Base-by-base conservation (phyloP, 306 rosid species). In the Sphenostylis stenocarpa region DNA sequence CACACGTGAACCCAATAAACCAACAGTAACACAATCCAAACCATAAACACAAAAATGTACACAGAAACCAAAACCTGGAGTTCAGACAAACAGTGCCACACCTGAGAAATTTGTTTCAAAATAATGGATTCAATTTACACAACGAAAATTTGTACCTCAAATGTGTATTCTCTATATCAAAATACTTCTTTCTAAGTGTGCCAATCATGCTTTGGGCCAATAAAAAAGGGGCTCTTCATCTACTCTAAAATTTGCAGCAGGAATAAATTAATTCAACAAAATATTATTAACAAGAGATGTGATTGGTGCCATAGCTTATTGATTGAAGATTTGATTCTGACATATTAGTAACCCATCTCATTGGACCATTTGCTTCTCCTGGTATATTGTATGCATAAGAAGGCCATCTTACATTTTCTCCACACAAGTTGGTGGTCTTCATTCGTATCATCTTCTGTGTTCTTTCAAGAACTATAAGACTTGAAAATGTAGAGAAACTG, bases 401-500 rank as follows among this genome's bases (percentile, higher is more conserved):
- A 61, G 97, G 89, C 98, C 93, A 93, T 62, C 73, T 87, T 31
- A 75, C 84, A 70, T 83, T 86, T n/a, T 21, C 63, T 55, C 58
- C 83, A 63, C 93, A 89, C 17, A 86, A 67, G 38, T 73, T 62
- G 5, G 17, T 39, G 19, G 29, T 77, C 23, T 87, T 93, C 61
- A 45, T 66, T 83, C 69, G 80, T 12, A 87, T 68, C 66, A 84
- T 80, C 82, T 84, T 93, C 44, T 93, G 95, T 0, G 98, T 91
- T 79, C 98, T 87, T 67, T 88, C 97, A 53, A 93, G 98, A 55
- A 75, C 98, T 14, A 91, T 67, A 6, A 93, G 97, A 70, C 93
- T 91, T 1, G 98, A 93, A 86, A 93, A 93, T 3, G 98, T 93
- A 1, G 98, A 93, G 72, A 89, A 93, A 78, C 93, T 93, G 81